Evolutionary conservation across 257 asterid genomes (phyloP).

Genomic region (Jasminum sambac): DNA sequence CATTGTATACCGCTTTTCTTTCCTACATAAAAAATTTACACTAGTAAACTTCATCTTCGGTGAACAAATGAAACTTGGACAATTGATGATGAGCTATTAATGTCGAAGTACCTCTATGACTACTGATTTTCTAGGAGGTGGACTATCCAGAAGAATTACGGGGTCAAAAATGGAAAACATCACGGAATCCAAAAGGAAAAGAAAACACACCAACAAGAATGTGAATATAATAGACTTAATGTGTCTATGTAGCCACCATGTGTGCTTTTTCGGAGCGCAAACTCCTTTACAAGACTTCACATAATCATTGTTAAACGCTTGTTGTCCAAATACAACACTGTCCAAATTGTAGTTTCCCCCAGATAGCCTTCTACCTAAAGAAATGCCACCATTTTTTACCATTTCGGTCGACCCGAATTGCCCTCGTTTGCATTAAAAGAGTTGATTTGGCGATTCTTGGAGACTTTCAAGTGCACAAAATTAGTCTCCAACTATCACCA

Average conservation of each 20-base stretch:
- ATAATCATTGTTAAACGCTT: slow-evolving; percentile 47
- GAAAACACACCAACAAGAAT: slow-evolving; percentile 46
- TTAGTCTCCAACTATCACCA: slow-evolving; percentile 1
- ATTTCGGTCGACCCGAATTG: slow-evolving; percentile 39
- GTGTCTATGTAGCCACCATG: slow-evolving; percentile 56
- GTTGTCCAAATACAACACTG: slow-evolving; percentile 35
- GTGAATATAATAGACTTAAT: slow-evolving; percentile 49
- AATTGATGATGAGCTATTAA: background rate
- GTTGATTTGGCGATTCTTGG: no score
- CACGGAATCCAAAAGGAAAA: slow-evolving; percentile 60
- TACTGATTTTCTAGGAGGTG: slow-evolving; percentile 26
- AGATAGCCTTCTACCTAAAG: slow-evolving; percentile 52
- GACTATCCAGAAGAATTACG: slow-evolving; percentile 33
- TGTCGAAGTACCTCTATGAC: slow-evolving; percentile 42
- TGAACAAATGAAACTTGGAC: background rate
- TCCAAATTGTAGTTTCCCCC: slow-evolving; percentile 48
- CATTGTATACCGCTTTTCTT: slow-evolving; percentile 15
- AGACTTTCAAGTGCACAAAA: background rate
- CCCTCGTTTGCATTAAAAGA: no score
- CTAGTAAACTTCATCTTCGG: background rate
- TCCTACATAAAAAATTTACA: slow-evolving; percentile 29
- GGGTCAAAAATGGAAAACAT: slow-evolving; percentile 58
- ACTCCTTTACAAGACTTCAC: slow-evolving; percentile 49
- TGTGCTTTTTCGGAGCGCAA: slow-evolving; percentile 45
- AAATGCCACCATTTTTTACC: slow-evolving; percentile 42